Percentiles rank a stretch among this genome's conserved stretches.
Conservation (phyloP, 768 basidiomycete species). For the Inosperma sp. region DNA sequence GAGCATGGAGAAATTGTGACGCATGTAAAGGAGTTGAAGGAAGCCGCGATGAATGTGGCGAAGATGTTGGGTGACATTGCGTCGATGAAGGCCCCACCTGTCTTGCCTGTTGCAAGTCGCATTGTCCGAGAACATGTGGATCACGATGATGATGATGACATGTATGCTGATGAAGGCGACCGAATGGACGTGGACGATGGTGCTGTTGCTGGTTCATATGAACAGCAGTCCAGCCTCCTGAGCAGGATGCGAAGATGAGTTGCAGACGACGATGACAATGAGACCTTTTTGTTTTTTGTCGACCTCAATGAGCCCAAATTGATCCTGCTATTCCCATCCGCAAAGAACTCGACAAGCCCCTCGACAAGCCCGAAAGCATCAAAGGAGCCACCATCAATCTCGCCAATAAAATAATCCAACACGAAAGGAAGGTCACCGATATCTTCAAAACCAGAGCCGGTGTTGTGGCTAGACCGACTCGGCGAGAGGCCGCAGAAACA, state of each 20-base stretch:
- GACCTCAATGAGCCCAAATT: neutral
- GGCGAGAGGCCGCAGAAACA: neutral
- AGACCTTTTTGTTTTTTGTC: neutral
- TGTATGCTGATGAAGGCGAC: neutral
- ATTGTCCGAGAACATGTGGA: neutral
- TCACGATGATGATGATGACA: neutral
- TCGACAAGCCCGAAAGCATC: slow-evolving; percentile 7
- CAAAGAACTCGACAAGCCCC: slow-evolving; percentile 14
- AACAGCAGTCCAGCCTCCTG: too few relatives aligned
- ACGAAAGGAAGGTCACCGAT: slow-evolving; percentile 8
- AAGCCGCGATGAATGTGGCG: slow-evolving; percentile 5
- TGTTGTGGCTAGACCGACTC: slow-evolving; percentile 10
- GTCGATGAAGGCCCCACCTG: slow-evolving; percentile 3
- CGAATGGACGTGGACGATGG: slow-evolving; percentile 10
- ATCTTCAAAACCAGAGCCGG: slow-evolving; percentile 12
- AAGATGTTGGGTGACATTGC: slow-evolving; percentile 8
- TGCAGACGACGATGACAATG: neutral
- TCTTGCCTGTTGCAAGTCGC: neutral
- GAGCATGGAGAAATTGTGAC: slow-evolving; percentile 7
- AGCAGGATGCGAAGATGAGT: slow-evolving; percentile 9
- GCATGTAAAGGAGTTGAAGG: slow-evolving; percentile 11
- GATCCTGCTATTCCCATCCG: slow-evolving; percentile 11
- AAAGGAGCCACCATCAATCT: slow-evolving; percentile 9
- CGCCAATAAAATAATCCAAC: slow-evolving; percentile 11
- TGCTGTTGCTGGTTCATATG: neutral